phyloP scores from a whole-genome alignment of 2,329 filamentous ascomycete species.

The Clonostachys byssicola region DNA sequence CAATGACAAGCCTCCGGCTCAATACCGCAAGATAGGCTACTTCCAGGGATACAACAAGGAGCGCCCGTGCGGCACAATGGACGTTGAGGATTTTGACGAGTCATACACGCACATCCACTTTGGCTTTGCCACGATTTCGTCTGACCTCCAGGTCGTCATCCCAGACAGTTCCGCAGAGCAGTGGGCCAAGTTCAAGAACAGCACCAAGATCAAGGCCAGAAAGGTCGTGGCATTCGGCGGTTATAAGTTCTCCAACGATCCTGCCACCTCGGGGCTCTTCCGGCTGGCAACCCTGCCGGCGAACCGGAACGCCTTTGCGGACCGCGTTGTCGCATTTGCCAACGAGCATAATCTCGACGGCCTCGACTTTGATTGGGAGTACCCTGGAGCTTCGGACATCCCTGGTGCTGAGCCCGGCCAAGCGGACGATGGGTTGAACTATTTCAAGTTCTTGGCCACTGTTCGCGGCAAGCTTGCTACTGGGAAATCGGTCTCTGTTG shows the following conservation, averaged over 20 bases:
- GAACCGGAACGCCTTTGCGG: slow-evolving; percentile 29
- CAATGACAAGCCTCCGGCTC: slow-evolving; percentile 14
- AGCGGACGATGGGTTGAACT: slow-evolving; percentile 16
- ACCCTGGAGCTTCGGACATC: slow-evolving; percentile 23
- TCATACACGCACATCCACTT: slow-evolving; percentile 26
- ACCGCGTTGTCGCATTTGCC: slow-evolving; percentile 31
- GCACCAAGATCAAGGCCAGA: slow-evolving; percentile 5
- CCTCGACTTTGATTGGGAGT: slow-evolving; percentile 43
- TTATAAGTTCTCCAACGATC: slow-evolving; percentile 21
- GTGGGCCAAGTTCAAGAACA: background rate
- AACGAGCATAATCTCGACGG: slow-evolving; percentile 32
- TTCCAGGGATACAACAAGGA: slow-evolving; percentile 23
- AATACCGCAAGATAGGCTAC: slow-evolving; percentile 20
- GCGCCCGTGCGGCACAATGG: slow-evolving; percentile 21
- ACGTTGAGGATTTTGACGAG: slow-evolving; percentile 14
- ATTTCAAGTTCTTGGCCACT: slow-evolving; percentile 24
- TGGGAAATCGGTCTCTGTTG: slow-evolving; percentile 25
- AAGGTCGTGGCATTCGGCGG: slow-evolving; percentile 27
- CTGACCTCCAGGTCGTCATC: background rate
- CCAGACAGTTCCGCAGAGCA: background rate
- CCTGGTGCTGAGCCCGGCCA: slow-evolving; percentile 14
- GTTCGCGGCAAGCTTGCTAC: slow-evolving; percentile 18
- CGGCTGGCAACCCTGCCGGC: slow-evolving; percentile 17
- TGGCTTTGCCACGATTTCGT: slow-evolving; percentile 13
- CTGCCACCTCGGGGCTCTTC: slow-evolving; percentile 16